Evolutionary conservation across 164 flowering plant genomes (phyloP), one percentile per base, ranked within the genome.

Genomic region (grape (Vitis vinifera)): DNA sequence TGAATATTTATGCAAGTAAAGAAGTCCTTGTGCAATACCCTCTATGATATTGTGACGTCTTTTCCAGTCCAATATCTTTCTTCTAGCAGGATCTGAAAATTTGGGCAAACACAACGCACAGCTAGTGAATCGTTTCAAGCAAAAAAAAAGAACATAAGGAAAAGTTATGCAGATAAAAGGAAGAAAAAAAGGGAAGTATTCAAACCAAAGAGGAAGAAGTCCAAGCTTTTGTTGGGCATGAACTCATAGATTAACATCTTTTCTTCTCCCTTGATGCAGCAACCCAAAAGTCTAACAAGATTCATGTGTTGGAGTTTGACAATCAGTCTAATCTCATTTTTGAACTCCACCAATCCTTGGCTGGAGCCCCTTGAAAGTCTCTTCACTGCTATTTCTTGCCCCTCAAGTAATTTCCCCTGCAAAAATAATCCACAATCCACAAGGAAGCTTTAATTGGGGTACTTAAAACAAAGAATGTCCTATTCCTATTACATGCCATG

Each of bases 241-340:
- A 11, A 55, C 59, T 55, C 59, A 55, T 55, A 55, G 59, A 55
- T 55, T 16, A 55, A 55, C 12, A 55, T 55, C 50, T 60, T 60
- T 30, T 23, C 48, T 1, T 60, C 15, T 19, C 48, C 30, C 10
- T 30, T 4, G 7, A 2, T 15, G n/a, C 59, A 55, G 29, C 59
- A 55, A n/a, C 59, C 59, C 59, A 55, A 6, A 6, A 55, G 17
- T 16, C 17, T 55, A 55, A 55, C 59, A n/a, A 55, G 59, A 55
- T 55, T 55, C n/a, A 8, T 12, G 59, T 55, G 59, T 55, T 55
- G 59, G 17, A 55, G 59, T 16, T 12, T 55, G 12, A 0, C 1
- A 0, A 55, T 55, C n/a, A 55, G 17, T 15, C n/a, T 12, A 10
- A 55, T 6, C 59, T 55, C 59, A n/a, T 6, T 55, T 10, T 10